Conservation (phyloP, 257 asterid genomes). For the Solanum lycopersicoides region DNA sequence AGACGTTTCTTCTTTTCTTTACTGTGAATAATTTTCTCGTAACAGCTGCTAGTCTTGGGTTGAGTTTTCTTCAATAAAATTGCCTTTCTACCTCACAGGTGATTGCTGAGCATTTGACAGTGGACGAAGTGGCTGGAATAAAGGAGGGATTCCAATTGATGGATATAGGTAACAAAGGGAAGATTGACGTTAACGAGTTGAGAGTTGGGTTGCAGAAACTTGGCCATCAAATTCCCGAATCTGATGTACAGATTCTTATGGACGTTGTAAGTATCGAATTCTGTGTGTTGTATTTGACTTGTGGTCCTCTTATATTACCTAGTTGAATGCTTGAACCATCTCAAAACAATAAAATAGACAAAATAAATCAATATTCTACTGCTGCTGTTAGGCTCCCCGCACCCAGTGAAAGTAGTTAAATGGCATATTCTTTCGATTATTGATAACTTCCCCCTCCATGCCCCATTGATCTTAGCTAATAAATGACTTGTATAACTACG, state of each 20-base stretch:
- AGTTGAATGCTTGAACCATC: background rate
- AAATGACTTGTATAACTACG: background rate
- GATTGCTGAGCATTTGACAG: conserved; percentile 37
- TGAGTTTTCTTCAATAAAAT: background rate
- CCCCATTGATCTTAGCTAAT: background rate
- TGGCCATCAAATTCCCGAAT: conserved; percentile 32
- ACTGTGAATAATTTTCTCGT: background rate
- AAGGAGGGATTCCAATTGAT: conserved; percentile 30
- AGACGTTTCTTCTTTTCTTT: background rate
- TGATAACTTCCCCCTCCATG: background rate
- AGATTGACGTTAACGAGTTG: conserved; percentile 33
- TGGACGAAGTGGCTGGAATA: conserved; percentile 36
- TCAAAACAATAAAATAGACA: background rate
- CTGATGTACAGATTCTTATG: conserved; percentile 32
- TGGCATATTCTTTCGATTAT: background rate
- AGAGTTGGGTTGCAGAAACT: conserved; percentile 26
- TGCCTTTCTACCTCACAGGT: conserved; percentile 16
- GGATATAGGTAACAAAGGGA: conserved; percentile 33
- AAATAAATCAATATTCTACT: background rate
- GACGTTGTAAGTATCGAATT: conserved; percentile 19
- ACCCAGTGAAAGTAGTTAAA: background rate
- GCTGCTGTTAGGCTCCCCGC: background rate
- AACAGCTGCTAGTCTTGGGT: background rate
- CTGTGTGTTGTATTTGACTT: background rate
- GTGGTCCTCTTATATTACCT: background rate